These are phyloP conservation scores for Phytophthora podocarpi DNA, from an alignment of 352 stramenopile genomes.

Conservation along the genomic window DNA sequence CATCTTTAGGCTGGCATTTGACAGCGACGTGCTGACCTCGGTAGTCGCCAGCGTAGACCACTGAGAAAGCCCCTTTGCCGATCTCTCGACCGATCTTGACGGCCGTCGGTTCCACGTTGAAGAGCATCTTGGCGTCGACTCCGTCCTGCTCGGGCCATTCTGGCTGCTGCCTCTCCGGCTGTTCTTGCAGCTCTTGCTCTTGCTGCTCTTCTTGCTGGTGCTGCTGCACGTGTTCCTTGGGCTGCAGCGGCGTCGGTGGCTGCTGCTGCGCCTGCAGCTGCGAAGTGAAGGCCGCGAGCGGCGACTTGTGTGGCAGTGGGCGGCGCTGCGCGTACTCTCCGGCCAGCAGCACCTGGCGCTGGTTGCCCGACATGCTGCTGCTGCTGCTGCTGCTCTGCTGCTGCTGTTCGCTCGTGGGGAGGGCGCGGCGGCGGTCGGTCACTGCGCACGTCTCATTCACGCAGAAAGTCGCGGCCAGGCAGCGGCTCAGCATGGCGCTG, in stretches of 20 bases:
- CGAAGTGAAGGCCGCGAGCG: constrained; percentile 32
- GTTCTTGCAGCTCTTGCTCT: constrained; percentile 21
- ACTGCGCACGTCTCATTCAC: constrained; percentile 35
- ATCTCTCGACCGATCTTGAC: constrained; percentile 85
- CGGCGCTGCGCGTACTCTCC: constrained; percentile 44
- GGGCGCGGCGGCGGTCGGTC: constrained; percentile 27
- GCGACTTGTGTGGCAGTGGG: constrained; percentile 20
- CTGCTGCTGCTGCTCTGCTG: constrained; percentile 1
- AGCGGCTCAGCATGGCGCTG: constrained; percentile 34
- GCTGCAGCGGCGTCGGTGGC: constrained; percentile 1
- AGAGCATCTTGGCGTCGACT: constrained; percentile 38
- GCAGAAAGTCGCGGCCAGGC: constrained; percentile 37
- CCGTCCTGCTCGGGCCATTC: constrained; percentile 29
- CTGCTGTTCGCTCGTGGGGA: constrained; percentile 16
- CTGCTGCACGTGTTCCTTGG: constrained; percentile 10
- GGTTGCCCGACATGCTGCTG: constrained; percentile 29
- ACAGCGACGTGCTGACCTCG: constrained; percentile 75
- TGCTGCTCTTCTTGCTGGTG: constrained; percentile 21
- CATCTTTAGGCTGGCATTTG: constrained; percentile 87
- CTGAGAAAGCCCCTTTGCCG: constrained; percentile 84
- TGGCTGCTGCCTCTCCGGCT: constrained; percentile 22
- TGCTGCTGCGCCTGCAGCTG: constrained; percentile 28
- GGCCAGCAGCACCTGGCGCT: constrained; percentile 38
- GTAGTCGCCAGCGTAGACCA: constrained; percentile 81
- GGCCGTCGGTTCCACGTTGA: constrained; percentile 56